Evolutionary conservation across 441 rosid species (phyloP).

Genomic region (Flueggea neowawraea): DNA sequence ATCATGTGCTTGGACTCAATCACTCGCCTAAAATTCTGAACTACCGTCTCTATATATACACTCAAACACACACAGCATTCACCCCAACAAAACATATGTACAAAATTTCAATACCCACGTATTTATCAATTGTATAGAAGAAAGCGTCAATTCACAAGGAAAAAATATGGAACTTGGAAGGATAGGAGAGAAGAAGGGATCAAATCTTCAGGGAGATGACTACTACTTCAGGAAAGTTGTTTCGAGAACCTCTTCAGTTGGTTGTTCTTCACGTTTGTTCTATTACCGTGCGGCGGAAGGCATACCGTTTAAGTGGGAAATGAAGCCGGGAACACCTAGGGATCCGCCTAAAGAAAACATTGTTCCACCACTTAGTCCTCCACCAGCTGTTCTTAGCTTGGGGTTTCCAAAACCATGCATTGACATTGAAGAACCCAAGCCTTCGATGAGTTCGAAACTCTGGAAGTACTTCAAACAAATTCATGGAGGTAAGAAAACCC

Average conservation of each 20-base stretch:
- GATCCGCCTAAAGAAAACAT: constrained; percentile 32
- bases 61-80: background rate
- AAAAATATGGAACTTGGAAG: constrained; percentile 26
- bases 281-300: constrained; percentile 45
- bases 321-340: constrained; percentile 67
- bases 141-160: background rate
- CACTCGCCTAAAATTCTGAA: constrained; percentile 22
- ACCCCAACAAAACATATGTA: background rate
- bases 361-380: constrained; percentile 56
- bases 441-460: constrained; percentile 24
- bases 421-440: constrained; percentile 18
- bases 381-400: constrained; percentile 60
- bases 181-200: constrained; percentile 19
- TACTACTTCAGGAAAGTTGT: constrained; percentile 31
- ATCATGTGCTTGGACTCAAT: constrained; percentile 24
- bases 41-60: constrained; percentile 8
- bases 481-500: background rate
- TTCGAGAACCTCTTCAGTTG: constrained; percentile 36
- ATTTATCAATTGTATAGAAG: background rate
- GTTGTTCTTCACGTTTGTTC: constrained; percentile 36
- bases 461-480: constrained; percentile 38
- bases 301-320: constrained; percentile 81
- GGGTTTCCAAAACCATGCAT: constrained; percentile 51
- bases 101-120: background rate
- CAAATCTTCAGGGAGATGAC: constrained; percentile 30